These are phyloP conservation scores for Laguncularia racemosa DNA, from an alignment of 345 rosid genomes.

Conservation along the genomic window DNA sequence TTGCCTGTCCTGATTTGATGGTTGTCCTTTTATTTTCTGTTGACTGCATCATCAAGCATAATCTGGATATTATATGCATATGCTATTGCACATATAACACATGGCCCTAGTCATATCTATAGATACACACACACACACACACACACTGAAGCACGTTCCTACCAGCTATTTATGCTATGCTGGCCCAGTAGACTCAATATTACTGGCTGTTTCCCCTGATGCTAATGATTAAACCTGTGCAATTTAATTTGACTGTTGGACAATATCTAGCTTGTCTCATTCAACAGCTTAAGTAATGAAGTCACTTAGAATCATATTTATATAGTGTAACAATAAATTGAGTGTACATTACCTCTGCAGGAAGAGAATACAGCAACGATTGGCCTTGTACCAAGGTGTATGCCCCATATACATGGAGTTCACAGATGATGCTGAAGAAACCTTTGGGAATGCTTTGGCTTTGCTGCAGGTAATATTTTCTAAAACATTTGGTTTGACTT, in stretches of 20 bases:
- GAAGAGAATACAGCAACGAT: constrained; percentile 76
- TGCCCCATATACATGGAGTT: constrained; percentile 90
- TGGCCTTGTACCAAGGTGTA: constrained; percentile 93
- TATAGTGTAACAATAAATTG: constrained; percentile 1
- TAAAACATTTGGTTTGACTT: neutral
- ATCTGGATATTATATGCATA: no score
- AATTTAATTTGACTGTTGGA: neutral
- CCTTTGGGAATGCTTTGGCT: constrained; percentile 66
- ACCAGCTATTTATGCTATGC: no score
- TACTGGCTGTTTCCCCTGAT: no score
- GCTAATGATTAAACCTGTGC: no score
- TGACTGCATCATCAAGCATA: no score
- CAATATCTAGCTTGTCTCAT: neutral
- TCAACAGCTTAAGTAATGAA: neutral
- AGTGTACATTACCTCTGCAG: constrained; percentile 32
- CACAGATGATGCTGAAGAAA: constrained; percentile 90
- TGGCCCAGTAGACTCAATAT: no score
- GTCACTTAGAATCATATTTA: neutral
- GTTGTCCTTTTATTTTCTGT: no score
- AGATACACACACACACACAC: no score
- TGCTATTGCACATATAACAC: no score
- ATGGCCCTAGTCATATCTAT: no score
- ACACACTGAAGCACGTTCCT: no score
- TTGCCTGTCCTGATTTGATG: no score
- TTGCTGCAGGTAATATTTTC: constrained; percentile 48